These are phyloP conservation scores for Populus simonii DNA, from an alignment of 345 rosid species.

Conservation along the genomic window DNA sequence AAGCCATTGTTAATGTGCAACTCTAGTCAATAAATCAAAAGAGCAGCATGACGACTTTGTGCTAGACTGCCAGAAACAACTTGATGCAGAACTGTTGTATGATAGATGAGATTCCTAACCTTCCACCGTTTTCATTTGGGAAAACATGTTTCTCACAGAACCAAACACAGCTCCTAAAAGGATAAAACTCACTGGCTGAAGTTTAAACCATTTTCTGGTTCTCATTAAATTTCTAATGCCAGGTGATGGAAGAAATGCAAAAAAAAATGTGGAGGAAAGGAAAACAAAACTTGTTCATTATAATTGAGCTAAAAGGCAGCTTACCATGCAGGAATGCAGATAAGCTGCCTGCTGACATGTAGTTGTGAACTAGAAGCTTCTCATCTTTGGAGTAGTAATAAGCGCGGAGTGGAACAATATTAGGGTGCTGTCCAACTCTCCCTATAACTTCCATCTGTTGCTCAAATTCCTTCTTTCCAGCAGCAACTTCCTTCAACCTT, in stretches of 20 bases:
- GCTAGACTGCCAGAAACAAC: neutral
- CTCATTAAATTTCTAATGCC: neutral
- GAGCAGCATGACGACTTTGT: too few species aligned
- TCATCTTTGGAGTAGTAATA: constrained; percentile 60
- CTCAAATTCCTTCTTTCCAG: constrained; percentile 71
- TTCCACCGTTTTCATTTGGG: too few species aligned
- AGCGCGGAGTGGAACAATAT: constrained; percentile 52
- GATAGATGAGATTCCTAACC: too few species aligned
- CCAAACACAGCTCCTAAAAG: neutral
- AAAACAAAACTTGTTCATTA: too few species aligned
- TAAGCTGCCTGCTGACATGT: constrained; percentile 66
- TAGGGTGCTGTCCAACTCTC: constrained; percentile 52
- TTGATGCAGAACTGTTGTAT: neutral
- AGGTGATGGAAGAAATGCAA: too few species aligned
- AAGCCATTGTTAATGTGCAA: too few species aligned
- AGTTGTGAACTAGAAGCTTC: constrained; percentile 58
- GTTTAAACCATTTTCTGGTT: neutral
- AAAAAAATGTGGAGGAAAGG: neutral
- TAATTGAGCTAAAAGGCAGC: neutral
- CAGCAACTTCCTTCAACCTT: constrained; percentile 73
- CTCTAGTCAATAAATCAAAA: too few species aligned
- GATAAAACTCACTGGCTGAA: neutral
- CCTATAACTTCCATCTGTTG: constrained; percentile 71
- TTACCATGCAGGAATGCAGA: constrained; percentile 60
- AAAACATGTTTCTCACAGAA: neutral